Conservation (phyloP, 345 rosid species). For the Gossypium thurberi region DNA sequence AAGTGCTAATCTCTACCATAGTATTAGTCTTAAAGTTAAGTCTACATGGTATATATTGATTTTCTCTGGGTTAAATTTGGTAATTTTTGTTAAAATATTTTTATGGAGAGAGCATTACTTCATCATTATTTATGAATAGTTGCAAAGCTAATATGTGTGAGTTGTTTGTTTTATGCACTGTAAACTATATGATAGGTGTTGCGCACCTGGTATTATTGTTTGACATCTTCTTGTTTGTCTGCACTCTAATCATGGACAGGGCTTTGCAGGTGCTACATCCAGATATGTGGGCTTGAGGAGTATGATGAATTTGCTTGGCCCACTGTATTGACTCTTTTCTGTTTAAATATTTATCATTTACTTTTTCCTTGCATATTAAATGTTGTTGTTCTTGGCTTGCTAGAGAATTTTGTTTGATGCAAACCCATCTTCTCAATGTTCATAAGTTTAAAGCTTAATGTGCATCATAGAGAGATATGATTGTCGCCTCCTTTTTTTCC, state of each 20-base stretch:
- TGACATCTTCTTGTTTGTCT: background rate
- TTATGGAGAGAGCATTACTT: background rate
- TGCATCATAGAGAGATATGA: background rate
- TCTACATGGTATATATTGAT: background rate
- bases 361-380: background rate
- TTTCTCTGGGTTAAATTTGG: background rate
- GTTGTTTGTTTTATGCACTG: background rate
- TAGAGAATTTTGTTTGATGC: background rate
- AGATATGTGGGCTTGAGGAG: conserved; percentile 83
- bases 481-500: too few relatives aligned
- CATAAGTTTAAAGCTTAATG: background rate
- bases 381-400: background rate
- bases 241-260: conserved; percentile 37
- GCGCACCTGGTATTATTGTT: background rate
- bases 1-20: background rate
- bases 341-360: background rate
- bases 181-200: background rate
- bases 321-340: conserved; percentile 44
- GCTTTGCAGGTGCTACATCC: conserved; percentile 78
- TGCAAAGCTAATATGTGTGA: background rate
- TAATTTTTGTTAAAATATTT: background rate
- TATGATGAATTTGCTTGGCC: conserved; percentile 69
- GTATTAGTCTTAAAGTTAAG: background rate
- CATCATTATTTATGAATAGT: background rate
- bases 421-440: background rate